A percentile compares a stretch with the other conserved stretches of the same genome.
These are phyloP conservation scores for Jamesozyma gamospora DNA, from an alignment of 805 yeast genomes.

Conservation along the genomic window DNA sequence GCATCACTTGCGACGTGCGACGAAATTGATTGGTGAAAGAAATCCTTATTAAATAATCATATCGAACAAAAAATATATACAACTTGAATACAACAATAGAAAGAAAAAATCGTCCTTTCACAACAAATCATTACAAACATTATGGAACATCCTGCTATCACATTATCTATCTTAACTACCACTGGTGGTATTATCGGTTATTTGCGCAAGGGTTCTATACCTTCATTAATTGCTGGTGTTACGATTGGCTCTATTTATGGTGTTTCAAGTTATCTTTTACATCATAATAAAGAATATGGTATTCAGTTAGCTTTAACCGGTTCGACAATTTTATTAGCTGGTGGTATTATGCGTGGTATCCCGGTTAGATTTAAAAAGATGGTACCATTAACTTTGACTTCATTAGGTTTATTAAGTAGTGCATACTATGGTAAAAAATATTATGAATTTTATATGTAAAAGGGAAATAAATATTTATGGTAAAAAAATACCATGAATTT, in stretches of 20 bases:
- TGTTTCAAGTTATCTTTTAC: conserved; percentile 64
- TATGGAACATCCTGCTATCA: conserved; percentile 69
- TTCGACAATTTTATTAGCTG: conserved; percentile 53
- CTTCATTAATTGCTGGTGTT: conserved; percentile 72
- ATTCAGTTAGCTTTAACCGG: conserved; percentile 70
- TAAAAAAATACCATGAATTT: conserved; percentile 68
- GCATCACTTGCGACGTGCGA: no score
- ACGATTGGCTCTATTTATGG: conserved; percentile 51
- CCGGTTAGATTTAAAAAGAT: conserved; percentile 57
- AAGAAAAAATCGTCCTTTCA: no score
- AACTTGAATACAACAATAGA: no score
- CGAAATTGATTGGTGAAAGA: no score
- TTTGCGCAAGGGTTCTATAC: conserved; percentile 58
- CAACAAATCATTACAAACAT: background rate
- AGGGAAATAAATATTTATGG: background rate
- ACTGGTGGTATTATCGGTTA: conserved; percentile 67
- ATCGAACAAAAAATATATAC: no score
- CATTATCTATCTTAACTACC: conserved; percentile 58
- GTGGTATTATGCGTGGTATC: conserved; percentile 63
- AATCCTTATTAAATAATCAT: no score
- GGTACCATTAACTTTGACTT: conserved; percentile 57
- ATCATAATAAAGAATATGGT: conserved; percentile 68
- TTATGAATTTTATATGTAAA: conserved; percentile 49
- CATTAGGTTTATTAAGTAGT: conserved; percentile 54
- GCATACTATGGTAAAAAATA: conserved; percentile 68